These are phyloP conservation scores for Micromonas pusilla DNA, from an alignment of 139 green algal species.

Conservation along the genomic window DNA sequence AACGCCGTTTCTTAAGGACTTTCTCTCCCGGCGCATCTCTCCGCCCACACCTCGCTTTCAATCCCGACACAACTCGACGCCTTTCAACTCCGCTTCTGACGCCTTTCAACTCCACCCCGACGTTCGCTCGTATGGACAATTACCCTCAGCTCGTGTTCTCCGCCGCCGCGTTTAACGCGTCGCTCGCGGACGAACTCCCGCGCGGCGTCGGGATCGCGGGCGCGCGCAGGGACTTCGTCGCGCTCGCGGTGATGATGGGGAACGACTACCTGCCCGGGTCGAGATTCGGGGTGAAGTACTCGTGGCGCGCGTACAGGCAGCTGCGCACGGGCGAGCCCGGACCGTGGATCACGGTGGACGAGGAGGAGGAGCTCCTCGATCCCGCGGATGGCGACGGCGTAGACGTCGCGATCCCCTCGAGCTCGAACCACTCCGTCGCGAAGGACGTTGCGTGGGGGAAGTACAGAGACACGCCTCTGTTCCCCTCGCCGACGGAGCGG, in stretches of 20 bases:
- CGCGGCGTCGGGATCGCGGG: not conserved
- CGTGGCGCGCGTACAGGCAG: not conserved
- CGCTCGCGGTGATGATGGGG: constrained; percentile 17
- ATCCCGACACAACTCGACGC: too few relatives aligned
- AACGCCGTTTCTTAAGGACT: too few relatives aligned
- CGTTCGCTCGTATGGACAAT: too few relatives aligned
- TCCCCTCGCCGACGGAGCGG: not conserved
- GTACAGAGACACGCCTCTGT: not conserved
- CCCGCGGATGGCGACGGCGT: not conserved
- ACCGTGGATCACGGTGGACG: too few relatives aligned
- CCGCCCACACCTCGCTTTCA: too few relatives aligned
- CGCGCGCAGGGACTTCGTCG: constrained; percentile 4
- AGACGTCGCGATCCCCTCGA: not conserved
- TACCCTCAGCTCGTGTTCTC: constrained; percentile 7
- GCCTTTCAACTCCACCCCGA: too few relatives aligned
- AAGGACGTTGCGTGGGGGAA: not conserved
- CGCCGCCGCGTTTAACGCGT: not conserved
- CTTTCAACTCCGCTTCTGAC: too few relatives aligned
- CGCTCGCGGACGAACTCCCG: not conserved
- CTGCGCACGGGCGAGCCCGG: not conserved
- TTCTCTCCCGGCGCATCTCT: too few relatives aligned
- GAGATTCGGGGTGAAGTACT: constrained; percentile 12
- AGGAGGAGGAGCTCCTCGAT: too few relatives aligned
- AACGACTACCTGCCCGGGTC: constrained; percentile 10
- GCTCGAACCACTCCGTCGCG: not conserved